Conservation (phyloP, 495 filamentous ascomycete genomes). For the Delitschia confertaspora region DNA sequence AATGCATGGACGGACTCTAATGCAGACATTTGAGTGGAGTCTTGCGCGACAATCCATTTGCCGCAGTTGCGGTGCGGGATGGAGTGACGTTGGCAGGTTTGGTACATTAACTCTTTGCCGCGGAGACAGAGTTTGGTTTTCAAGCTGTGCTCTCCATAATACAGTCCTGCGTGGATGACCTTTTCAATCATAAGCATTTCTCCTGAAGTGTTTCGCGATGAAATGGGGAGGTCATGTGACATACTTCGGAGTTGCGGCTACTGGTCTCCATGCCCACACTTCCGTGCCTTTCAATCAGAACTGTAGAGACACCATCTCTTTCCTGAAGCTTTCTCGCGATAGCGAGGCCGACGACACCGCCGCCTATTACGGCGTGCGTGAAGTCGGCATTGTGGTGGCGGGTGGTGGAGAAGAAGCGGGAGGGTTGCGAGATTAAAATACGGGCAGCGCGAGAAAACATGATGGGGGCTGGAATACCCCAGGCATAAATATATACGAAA, state of each 20-base stretch:
- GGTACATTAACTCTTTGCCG: conserved; percentile 70
- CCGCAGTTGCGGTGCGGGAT: conserved; percentile 69
- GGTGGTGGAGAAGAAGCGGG: conserved; percentile 32
- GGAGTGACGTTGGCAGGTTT: conserved; percentile 54
- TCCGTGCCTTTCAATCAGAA: conserved; percentile 75
- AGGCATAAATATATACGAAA: too few species aligned
- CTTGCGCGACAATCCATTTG: conserved; percentile 95
- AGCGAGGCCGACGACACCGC: conserved; percentile 85
- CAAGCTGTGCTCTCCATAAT: conserved; percentile 68
- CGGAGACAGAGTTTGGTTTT: conserved; percentile 78
- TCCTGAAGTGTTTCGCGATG: background rate
- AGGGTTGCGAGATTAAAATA: too few species aligned
- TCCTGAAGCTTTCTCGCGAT: conserved; percentile 67
- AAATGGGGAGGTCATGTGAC: conserved; percentile 1
- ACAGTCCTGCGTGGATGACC: conserved; percentile 94
- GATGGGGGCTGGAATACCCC: too few species aligned
- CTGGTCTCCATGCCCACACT: conserved; percentile 83
- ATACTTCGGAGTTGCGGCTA: conserved; percentile 78
- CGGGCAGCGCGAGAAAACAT: too few species aligned
- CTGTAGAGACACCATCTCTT: conserved; percentile 53
- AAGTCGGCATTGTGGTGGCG: conserved; percentile 52
- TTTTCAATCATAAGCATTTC: conserved; percentile 28
- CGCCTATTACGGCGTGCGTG: conserved; percentile 84
- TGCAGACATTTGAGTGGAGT: conserved; percentile 53
- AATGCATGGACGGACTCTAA: conserved; percentile 59